Base-by-base conservation (phyloP, 2,329 filamentous ascomycete species). In the Apiospora saccharicola region DNA sequence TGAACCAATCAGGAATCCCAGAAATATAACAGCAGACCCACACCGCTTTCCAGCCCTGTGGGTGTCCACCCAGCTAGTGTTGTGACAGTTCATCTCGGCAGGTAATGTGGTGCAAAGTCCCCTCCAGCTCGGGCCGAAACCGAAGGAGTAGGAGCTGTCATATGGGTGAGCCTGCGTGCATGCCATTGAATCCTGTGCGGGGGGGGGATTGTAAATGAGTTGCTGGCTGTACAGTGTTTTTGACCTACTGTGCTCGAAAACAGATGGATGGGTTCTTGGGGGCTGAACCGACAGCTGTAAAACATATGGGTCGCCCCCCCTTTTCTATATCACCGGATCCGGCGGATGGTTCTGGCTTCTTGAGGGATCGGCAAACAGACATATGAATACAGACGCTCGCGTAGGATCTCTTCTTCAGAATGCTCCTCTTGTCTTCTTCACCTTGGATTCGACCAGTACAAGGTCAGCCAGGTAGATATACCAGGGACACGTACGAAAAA, bases 61-160 rank as follows among this genome's bases (percentile, higher is more conserved):
- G 12, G 30, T 64, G 34, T 10, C 34, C 30, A 64, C 16, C 3
- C 30, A 41, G 51, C 26, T 34, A 19, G 51, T 16, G 22, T 57
- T 57, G 34, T 61, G 30, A 22, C 53, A 61, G 53, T 37, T n/a
- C 30, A 61, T 61, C 57, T 61, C 57, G 34, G 30, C 57, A 41
- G 3, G 12, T n/a, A 5, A 13, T 10, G 34, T 37, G 30, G 57
- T 3, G 57, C 34, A 64, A 64, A 30, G 26, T 30, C 57, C 19
- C 22, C 14, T 41, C 5, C n/a, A 3, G 30, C 2, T 37, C 57
- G 53, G 53, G 14, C 57, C 57, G 57, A 64, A 57, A 41, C 37
- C 19, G 34, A 64, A 22, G 22, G 19, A 12, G 19, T 13, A 7
- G 16, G 34, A 19, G 2, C 30, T 61, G 34, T 26, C 26, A 61